A percentile compares a stretch with the other conserved stretches of the same genome.
Evolutionary conservation across 805 yeast genomes (phyloP).

Genomic region (Suhomyces prunicola): DNA sequence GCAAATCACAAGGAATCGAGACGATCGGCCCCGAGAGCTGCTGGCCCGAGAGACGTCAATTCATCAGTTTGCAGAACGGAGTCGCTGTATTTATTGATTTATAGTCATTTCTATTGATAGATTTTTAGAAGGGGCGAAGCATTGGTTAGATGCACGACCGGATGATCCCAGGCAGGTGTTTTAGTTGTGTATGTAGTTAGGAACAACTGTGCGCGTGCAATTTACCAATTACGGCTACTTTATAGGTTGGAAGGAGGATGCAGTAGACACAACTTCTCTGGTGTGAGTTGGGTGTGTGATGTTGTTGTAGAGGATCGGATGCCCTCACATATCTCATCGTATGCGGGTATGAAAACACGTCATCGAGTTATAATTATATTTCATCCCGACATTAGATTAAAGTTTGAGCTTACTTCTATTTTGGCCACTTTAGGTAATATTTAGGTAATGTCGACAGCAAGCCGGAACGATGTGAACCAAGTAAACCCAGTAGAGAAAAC

Average conservation of each 20-base stretch:
- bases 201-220: not conserved
- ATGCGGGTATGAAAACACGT: not conserved
- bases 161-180: not conserved
- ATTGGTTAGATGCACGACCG: not conserved
- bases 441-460: not conserved
- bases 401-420: not conserved
- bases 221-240: not conserved
- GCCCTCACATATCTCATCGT: not conserved
- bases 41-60: not conserved
- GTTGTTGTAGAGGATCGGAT: not conserved
- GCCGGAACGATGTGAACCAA: not conserved
- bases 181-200: not conserved
- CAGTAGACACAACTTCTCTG: too few species aligned
- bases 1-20: not conserved
- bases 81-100: not conserved
- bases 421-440: not conserved
- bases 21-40: not conserved
- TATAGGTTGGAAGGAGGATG: not conserved
- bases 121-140: not conserved
- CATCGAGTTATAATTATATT: not conserved
- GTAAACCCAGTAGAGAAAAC: not conserved
- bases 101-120: not conserved
- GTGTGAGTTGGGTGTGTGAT: not conserved
- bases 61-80: not conserved
- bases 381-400: not conserved